Evolutionary conservation across 2,329 filamentous ascomycete species (phyloP), one percentile per base, ranked within the genome.

Genomic region (Falciphora oryzae): DNA sequence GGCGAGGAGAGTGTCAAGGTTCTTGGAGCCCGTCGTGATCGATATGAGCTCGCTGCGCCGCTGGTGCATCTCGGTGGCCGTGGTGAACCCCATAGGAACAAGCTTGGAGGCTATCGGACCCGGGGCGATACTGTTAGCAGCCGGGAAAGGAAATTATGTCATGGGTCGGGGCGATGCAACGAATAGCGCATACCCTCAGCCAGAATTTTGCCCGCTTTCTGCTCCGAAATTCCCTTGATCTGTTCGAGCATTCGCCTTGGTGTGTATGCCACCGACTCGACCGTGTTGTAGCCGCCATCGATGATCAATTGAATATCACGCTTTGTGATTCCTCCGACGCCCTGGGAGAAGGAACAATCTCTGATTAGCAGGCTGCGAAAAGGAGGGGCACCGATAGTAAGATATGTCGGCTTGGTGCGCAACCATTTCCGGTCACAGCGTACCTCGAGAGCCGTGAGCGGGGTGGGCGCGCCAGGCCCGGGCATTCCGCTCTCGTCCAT

Each of bases 51-150:
- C 95, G 76, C 93, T 97, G 76, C 96, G 88, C 68, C 95, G 89
- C 71, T 94, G 92, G 74, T 99, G 96, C 93, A 99, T 99, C 78
- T 99, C 96, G 0, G 95, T 99, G 4, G 95, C 95, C 0, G 95
- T 99, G 1, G 96, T 99, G 75, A 99, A 99, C 57, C 95, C 95
- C 93, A 99, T 97, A 0, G 95, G 95, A 0, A 99, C 95, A 63
- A 98, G 85, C 77, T 97, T 99, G 1, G 93, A 93, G 32, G 94
- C 94, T 96, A 66, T 56, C 57, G 65, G 7, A 53, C 10, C 22
- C 44, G 44, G 22, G 18, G 44, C 44, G 10, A 53, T 53, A 25
- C 22, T n/a, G 44, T 53, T n/a, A 53, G 44, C 22, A n/a, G 44
- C 44, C 22, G 44, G 22, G 44, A 53, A 53, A 53, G 44, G 5